These are phyloP conservation scores for Entomortierella parvispora DNA, from an alignment of 192 early-diverging fungal species.

Conservation along the genomic window DNA sequence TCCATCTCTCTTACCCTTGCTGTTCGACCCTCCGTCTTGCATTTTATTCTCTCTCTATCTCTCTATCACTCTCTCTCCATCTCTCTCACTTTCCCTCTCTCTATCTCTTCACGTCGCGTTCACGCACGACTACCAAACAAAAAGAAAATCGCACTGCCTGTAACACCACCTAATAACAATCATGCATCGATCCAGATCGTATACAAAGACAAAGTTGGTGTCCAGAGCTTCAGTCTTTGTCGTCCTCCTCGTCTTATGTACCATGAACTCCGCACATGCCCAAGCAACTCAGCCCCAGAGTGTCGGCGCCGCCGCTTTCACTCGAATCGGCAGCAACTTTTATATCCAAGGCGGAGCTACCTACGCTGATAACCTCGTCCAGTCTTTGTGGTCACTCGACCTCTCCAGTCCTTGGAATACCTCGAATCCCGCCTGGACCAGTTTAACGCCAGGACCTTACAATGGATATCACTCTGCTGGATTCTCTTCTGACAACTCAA, in stretches of 20 bases:
- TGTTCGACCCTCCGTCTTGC: no score
- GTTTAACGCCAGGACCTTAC: slow-evolving; percentile 8
- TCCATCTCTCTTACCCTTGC: neutral
- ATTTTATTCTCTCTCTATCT: no score
- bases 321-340: slow-evolving; percentile 19
- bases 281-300: slow-evolving; percentile 8
- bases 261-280: neutral
- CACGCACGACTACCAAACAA: no score
- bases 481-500: slow-evolving; percentile 11
- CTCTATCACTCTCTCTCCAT: no score
- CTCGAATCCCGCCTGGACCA: slow-evolving; percentile 12
- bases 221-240: neutral
- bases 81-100: no score
- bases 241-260: neutral
- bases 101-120: no score
- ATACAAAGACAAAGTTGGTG: no score
- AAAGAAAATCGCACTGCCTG: no score
- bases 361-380: slow-evolving; percentile 12
- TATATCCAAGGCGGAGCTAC: slow-evolving; percentile 32
- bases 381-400: slow-evolving; percentile 20
- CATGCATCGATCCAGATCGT: no score
- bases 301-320: slow-evolving; percentile 18
- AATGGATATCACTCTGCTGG: slow-evolving; percentile 36
- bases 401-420: slow-evolving; percentile 19
- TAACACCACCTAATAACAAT: no score